Evolutionary conservation across 1,139 yeast species (phyloP).

Genomic region (Candida mesenterica): DNA sequence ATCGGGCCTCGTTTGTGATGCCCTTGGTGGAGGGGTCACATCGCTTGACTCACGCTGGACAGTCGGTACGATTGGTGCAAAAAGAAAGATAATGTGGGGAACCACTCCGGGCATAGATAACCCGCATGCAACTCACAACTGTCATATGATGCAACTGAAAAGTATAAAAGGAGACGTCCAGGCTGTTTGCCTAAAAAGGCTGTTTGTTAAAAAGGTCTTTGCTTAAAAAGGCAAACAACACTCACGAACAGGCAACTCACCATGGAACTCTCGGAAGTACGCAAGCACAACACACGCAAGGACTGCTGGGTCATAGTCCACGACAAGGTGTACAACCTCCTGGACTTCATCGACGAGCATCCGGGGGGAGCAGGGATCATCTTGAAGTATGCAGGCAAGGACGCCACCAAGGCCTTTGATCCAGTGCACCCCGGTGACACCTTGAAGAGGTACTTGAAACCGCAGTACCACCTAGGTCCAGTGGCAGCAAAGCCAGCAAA

Average conservation of each 20-base stretch:
- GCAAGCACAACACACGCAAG: constrained; percentile 33
- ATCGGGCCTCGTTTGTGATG: no score
- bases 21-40: no score
- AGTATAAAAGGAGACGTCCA: not conserved
- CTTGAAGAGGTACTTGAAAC: constrained; percentile 44
- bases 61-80: constrained; percentile 2
- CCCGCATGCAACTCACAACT: no score
- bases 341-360: constrained; percentile 47
- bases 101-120: not conserved
- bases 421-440: constrained; percentile 88
- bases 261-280: constrained; percentile 20
- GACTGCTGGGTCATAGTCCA: constrained; percentile 61
- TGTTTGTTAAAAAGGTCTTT: no score
- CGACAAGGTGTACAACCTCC: constrained; percentile 50
- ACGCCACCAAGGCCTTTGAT: constrained; percentile 59
- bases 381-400: constrained; percentile 54
- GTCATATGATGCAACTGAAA: no score
- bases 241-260: no score
- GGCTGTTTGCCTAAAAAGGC: no score
- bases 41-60: constrained; percentile 12
- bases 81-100: constrained; percentile 1
- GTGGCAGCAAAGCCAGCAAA: constrained; percentile 14
- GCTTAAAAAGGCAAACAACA: no score
- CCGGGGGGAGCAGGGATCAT: constrained; percentile 57
- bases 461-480: constrained; percentile 33